These are phyloP conservation scores for Panaeolus cyanescens DNA, from an alignment of 768 basidiomycete species.

Conservation along the genomic window DNA sequence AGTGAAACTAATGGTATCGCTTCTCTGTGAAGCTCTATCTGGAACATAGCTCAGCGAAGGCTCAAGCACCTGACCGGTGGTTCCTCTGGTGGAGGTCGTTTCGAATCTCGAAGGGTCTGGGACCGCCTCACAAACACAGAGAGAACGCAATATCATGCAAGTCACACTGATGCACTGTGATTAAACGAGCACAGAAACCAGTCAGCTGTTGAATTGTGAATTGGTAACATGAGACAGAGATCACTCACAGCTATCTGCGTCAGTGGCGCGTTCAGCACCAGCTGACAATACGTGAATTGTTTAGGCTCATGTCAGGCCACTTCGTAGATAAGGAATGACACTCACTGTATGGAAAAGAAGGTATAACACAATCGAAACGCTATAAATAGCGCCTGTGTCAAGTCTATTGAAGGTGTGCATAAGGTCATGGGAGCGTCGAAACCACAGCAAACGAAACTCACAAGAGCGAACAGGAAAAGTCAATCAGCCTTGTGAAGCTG, in stretches of 20 bases:
- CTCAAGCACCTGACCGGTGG: constrained; percentile 8
- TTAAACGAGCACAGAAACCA: background rate
- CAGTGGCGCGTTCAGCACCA: constrained; percentile 21
- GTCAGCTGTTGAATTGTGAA: background rate
- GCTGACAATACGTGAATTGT: constrained; percentile 10
- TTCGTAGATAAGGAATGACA: background rate
- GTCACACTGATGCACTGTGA: constrained; percentile 15
- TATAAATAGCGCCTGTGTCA: constrained; percentile 24
- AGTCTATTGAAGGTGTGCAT: constrained; percentile 11
- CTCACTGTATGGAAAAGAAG: constrained; percentile 22
- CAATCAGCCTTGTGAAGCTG: constrained; percentile 10
- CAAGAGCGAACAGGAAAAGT: constrained; percentile 14
- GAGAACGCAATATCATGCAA: constrained; percentile 16
- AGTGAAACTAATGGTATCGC: background rate
- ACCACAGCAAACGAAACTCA: constrained; percentile 7
- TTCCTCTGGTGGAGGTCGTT: constrained; percentile 11
- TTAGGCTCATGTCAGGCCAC: background rate
- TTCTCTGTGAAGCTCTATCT: constrained; percentile 4
- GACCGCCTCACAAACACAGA: constrained; percentile 14
- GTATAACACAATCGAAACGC: constrained; percentile 21
- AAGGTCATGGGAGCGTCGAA: background rate
- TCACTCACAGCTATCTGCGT: constrained; percentile 25
- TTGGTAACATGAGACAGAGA: background rate
- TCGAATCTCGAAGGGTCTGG: constrained; percentile 7
- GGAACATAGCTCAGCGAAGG: constrained; percentile 7